Evolutionary conservation across 2,329 filamentous ascomycete species (phyloP), one percentile per base, ranked within the genome.

Genomic region (Trichoderma sp.): DNA sequence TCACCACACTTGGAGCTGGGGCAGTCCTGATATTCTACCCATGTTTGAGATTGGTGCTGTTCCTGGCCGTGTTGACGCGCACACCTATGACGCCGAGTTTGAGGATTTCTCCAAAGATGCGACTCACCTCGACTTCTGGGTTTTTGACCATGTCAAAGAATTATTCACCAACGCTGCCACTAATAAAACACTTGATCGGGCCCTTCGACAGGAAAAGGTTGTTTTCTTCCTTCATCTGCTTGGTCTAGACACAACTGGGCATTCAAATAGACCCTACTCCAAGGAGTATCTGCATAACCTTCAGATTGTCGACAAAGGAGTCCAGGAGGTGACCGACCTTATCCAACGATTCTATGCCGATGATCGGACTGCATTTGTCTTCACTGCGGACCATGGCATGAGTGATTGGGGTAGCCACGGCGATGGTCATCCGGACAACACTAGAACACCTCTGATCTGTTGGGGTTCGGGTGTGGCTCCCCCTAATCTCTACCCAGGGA

Each of bases 361-460:
- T 74, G 91, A 88, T 67, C 90, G 96, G 79, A 98, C 96, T 0
- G 93, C 96, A 0, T 99, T 95, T 78, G 88, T 99, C 19, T 99
- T 99, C 77, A 99, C 96, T 1, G 96, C 96, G 8, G 96, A 99
- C 77, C 96, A 99, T 79, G 96, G 96, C 21, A 99, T 99, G 96
- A 98, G 93, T 76, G 96, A 99, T 80, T 97, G 92, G 91, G 96
- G 96, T n/a, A 98, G 94, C 74, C 96, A 99, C 78, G 96, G 96
- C 47, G 96, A 99, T 79, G 96, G 96, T 8, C 94, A 99, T 80
- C 96, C 96, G 0, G 92, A 99, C 79, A 99, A 98, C 76, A 99
- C 96, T 3, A 88, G 96, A 62, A 99, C 96, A 0, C 96, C 96
- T 0, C 83, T 99, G 37, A 92, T 99, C 73, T 90, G 87, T 3